phyloP scores from a whole-genome alignment of 495 filamentous ascomycete genomes.

The Penicillium psychrofluorescens region DNA sequence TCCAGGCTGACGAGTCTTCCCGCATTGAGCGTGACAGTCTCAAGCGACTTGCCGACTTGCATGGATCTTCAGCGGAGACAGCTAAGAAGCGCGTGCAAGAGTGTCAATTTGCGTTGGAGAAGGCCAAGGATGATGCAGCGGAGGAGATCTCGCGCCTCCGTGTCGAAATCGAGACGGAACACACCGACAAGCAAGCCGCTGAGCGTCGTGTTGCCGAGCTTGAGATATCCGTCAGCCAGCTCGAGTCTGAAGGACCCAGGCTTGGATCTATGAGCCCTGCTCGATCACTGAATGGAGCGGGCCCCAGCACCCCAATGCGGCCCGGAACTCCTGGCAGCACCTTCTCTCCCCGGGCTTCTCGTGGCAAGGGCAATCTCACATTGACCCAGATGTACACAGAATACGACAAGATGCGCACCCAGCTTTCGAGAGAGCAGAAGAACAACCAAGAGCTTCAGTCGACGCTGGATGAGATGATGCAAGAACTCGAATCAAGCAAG shows the following conservation, averaged over 20 bases:
- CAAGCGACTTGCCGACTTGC: constrained; percentile 74
- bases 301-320: constrained; percentile 40
- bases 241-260: constrained; percentile 45
- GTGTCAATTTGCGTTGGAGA: constrained; percentile 67
- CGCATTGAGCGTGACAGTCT: constrained; percentile 73
- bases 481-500: constrained; percentile 49
- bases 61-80: constrained; percentile 73
- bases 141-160: constrained; percentile 71
- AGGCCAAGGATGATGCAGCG: constrained; percentile 71
- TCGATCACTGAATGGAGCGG: constrained; percentile 43
- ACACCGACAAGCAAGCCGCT: constrained; percentile 58
- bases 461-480: constrained; percentile 73
- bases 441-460: constrained; percentile 61
- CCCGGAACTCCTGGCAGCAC: constrained; percentile 41
- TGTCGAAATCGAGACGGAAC: constrained; percentile 76
- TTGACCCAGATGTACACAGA: constrained; percentile 64
- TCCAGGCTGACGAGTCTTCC: constrained; percentile 72
- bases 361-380: constrained; percentile 50
- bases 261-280: constrained; percentile 44
- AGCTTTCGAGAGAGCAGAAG: constrained; percentile 58
- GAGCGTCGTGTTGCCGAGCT: constrained; percentile 68
- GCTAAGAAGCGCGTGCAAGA: constrained; percentile 76
- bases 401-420: constrained; percentile 51
- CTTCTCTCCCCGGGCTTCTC: constrained; percentile 52
- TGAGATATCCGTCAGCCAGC: constrained; percentile 61